Base-by-base conservation (phyloP, 805 yeast genomes). In the Metschnikowia matae region DNA sequence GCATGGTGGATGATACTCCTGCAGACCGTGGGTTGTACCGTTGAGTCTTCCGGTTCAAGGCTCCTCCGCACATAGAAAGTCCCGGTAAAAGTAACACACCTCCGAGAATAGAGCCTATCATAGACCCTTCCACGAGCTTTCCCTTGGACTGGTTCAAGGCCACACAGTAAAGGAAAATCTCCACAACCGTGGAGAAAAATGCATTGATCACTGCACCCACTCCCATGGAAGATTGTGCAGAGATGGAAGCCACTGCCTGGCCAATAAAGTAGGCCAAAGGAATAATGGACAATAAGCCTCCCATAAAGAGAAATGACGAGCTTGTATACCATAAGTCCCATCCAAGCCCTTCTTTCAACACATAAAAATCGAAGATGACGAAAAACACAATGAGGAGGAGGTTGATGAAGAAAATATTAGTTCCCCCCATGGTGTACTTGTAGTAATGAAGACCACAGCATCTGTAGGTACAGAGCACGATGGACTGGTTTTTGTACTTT, bases 151-250 rank as follows among this genome's bases (percentile, higher is more conserved):
- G 95, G 47, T 81, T 75, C 53, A 94, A 73, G 0, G 99, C 98
- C 18, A 92, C 96, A 67, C 96, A 85, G 66, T 94, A 94, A 44
- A 92, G 71, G 66, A 85, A 94, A 7, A 94, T 87, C 65, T 94
- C 99, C 6, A 94, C 98, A 45, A 94, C 79, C 0, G 99, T 91
- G 1, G 98, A 91, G 75, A 94, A 94, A 62, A 94, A 92, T 0
- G 99, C 99, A 66, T 94, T 94, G 60, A 94, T 90, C 0, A 91
- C 97, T 1, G 99, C 99, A 73, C 98, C 98, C 52, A 94, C 83
- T 29, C 98, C 97, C 99, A 94, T 94, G 0, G 97, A 91, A 0
- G 97, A 89, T 70, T 94, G 99, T 0, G 99, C 98, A 6, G 96
- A 87, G 52, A 94, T 94, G 2, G 98, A 91, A 0, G 99, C 99